phyloP scores from a whole-genome alignment of 75 land plant genomes.

The Picea glauca region DNA sequence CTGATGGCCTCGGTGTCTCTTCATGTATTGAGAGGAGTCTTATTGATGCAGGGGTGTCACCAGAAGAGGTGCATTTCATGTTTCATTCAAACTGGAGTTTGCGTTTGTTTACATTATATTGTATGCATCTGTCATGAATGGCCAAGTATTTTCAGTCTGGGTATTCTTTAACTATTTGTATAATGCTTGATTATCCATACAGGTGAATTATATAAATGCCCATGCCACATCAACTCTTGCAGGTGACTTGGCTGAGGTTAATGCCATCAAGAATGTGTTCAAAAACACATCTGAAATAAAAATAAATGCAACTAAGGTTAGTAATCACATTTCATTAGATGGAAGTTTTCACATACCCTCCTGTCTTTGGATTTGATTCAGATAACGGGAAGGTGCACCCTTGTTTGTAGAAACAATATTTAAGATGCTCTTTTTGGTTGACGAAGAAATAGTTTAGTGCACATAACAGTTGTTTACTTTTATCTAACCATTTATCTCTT shows the following conservation, averaged over 20 bases:
- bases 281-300: slow-evolving; percentile 71
- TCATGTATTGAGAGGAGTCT: slow-evolving; percentile 70
- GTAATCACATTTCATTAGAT: slow-evolving; percentile 4
- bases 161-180: neutral
- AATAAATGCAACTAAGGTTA: slow-evolving; percentile 87
- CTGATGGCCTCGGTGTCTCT: slow-evolving; percentile 89
- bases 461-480: neutral
- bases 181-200: slow-evolving; percentile 7
- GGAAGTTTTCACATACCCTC: neutral
- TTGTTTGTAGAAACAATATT: neutral
- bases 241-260: slow-evolving; percentile 89
- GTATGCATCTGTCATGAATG: neutral
- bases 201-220: slow-evolving; percentile 96
- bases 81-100: neutral
- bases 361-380: neutral
- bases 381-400: neutral
- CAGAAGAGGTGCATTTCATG: slow-evolving; percentile 68
- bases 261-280: slow-evolving; percentile 86
- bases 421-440: neutral
- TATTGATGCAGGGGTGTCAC: slow-evolving; percentile 80
- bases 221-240: slow-evolving; percentile 93
- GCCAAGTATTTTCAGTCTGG: neutral
- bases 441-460: neutral
- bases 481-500: slow-evolving; percentile 4
- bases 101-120: slow-evolving; percentile 10